A percentile compares a stretch with the other conserved stretches of the same genome.
Conservation (phyloP, 352 stramenopile species). For the Phytophthora fragariaefolia region DNA sequence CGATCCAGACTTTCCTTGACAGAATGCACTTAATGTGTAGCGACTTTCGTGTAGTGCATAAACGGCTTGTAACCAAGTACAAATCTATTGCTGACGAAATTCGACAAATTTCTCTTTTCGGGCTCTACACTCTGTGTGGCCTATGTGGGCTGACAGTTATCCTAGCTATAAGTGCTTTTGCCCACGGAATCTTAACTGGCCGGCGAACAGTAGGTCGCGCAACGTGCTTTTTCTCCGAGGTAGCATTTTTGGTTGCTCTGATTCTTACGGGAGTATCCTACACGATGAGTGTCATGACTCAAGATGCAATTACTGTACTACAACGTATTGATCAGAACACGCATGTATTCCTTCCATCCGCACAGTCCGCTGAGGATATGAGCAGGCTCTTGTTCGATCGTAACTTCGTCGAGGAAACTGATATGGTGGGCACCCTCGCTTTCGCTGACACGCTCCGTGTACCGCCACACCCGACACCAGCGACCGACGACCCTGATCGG, state of each 20-base stretch:
- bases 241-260: conserved; percentile 51
- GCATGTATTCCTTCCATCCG: conserved; percentile 34
- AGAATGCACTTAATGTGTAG: conserved; percentile 40
- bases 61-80: conserved; percentile 32
- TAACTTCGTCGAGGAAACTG: conserved; percentile 47
- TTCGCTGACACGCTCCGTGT: conserved; percentile 71
- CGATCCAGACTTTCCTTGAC: conserved; percentile 41
- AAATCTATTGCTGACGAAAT: conserved; percentile 39
- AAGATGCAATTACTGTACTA: conserved; percentile 57
- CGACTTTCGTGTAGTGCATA: conserved; percentile 17
- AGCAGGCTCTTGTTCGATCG: conserved; percentile 50
- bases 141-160: conserved; percentile 38
- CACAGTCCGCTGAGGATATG: conserved; percentile 29
- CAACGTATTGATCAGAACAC: conserved; percentile 47
- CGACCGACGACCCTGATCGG: conserved; percentile 40
- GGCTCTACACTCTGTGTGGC: conserved; percentile 41
- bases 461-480: conserved; percentile 61
- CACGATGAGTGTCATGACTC: conserved; percentile 47
- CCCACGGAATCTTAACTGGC: conserved; percentile 46
- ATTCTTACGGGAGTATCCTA: conserved; percentile 61
- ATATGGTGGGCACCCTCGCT: conserved; percentile 45
- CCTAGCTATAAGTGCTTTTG: conserved; percentile 39
- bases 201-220: conserved; percentile 41
- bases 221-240: conserved; percentile 54
- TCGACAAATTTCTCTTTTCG: conserved; percentile 34